These are phyloP conservation scores for Phaeoacremonium minimum DNA, from an alignment of 2,329 filamentous ascomycete genomes.

Conservation along the genomic window DNA sequence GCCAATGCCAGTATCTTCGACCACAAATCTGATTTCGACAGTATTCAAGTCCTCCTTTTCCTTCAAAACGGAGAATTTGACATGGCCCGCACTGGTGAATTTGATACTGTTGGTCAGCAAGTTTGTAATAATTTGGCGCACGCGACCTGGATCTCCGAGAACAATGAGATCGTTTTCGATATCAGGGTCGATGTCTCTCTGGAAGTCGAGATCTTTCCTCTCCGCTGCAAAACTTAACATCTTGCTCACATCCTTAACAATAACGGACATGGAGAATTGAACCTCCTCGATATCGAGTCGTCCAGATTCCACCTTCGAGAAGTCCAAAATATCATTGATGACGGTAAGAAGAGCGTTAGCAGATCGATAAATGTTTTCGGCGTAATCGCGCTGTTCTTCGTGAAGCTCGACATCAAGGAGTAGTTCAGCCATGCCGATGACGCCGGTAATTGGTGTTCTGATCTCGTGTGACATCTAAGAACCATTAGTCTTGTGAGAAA, in stretches of 20 bases:
- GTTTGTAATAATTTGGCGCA: constrained; percentile 59
- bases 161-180: constrained; percentile 69
- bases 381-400: constrained; percentile 50
- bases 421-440: constrained; percentile 51
- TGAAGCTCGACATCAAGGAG: constrained; percentile 50
- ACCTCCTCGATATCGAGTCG: constrained; percentile 46
- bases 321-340: constrained; percentile 65
- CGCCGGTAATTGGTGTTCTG: constrained; percentile 60
- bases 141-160: constrained; percentile 64
- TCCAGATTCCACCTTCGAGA: constrained; percentile 58
- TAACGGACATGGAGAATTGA: constrained; percentile 11
- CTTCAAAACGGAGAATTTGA: constrained; percentile 62
- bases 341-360: constrained; percentile 54
- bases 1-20: constrained; percentile 77
- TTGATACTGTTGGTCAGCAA: constrained; percentile 57
- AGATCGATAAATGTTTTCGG: constrained; percentile 55
- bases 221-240: constrained; percentile 85
- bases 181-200: constrained; percentile 57
- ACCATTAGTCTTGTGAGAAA: background rate
- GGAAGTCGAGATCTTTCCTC: constrained; percentile 72
- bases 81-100: constrained; percentile 65
- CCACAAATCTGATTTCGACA: constrained; percentile 65
- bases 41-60: constrained; percentile 60
- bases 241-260: constrained; percentile 72
- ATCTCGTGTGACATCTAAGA: constrained; percentile 60